These are phyloP conservation scores for Didymella pinodella DNA, from an alignment of 2,329 filamentous ascomycete species.

Conservation along the genomic window DNA sequence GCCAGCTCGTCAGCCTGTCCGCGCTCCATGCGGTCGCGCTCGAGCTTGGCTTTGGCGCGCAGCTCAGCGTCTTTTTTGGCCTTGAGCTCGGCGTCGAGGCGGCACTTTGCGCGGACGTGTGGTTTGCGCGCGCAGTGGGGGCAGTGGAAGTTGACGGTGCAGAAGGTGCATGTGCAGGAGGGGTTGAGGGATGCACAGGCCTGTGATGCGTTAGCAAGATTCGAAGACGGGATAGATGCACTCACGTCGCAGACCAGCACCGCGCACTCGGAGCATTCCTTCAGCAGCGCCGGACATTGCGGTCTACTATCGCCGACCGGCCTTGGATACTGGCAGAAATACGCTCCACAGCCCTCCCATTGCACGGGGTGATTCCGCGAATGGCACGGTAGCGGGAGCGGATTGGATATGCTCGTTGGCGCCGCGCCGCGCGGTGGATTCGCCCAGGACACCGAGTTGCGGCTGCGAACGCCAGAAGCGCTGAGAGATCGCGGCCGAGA, in stretches of 20 bases:
- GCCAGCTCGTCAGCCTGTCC: slow-evolving; percentile 47
- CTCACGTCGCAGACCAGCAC: slow-evolving; percentile 54
- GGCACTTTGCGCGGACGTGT: slow-evolving; percentile 46
- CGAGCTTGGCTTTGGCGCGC: slow-evolving; percentile 38
- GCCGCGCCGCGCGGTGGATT: slow-evolving; percentile 36
- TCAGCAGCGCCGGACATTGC: slow-evolving; percentile 47
- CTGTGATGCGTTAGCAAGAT: slow-evolving; percentile 5
- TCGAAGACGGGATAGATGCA: slow-evolving; percentile 7
- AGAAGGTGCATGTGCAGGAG: slow-evolving; percentile 50
- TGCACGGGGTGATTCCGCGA: slow-evolving; percentile 52
- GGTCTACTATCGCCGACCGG: slow-evolving; percentile 51
- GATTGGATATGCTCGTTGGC: slow-evolving; percentile 41
- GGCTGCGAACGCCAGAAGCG: slow-evolving; percentile 48
- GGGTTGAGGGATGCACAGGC: slow-evolving; percentile 40
- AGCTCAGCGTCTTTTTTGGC: slow-evolving; percentile 43
- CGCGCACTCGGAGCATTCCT: slow-evolving; percentile 51
- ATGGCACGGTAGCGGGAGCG: slow-evolving; percentile 50
- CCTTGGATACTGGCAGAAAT: slow-evolving; percentile 52
- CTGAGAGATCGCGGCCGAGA: slow-evolving; percentile 51
- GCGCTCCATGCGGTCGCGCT: slow-evolving; percentile 46
- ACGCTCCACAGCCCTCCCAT: slow-evolving; percentile 54
- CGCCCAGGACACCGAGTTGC: slow-evolving; percentile 39
- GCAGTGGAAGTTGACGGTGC: slow-evolving; percentile 52
- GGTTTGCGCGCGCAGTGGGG: slow-evolving; percentile 48
- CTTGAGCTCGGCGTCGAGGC: slow-evolving; percentile 46